Evolutionary conservation across 78 protist genomes (phyloP).

Genomic region (Bigelowiella natans): DNA sequence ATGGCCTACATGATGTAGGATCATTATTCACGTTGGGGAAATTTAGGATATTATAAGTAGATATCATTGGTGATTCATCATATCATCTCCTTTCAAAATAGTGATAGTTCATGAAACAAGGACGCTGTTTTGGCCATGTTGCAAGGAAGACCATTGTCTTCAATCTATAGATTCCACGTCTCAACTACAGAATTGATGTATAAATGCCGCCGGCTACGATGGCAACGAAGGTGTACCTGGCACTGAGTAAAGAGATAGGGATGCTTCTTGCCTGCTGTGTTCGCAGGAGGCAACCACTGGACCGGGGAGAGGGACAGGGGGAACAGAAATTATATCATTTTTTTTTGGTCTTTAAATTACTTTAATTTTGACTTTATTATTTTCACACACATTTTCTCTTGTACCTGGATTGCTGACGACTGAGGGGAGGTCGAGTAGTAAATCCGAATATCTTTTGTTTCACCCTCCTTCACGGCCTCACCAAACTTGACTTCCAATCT

Average conservation of each 20-base stretch:
- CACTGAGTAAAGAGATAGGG: conserved; percentile 40
- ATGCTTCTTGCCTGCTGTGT: conserved; percentile 33
- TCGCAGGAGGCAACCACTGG: conserved; percentile 22
- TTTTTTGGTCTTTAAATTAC: not conserved
- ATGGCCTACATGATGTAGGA: conserved; percentile 29
- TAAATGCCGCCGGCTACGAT: too few relatives aligned
- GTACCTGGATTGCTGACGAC: not conserved
- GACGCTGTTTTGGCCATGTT: too few relatives aligned
- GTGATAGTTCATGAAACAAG: too few relatives aligned
- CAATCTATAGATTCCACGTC: too few relatives aligned
- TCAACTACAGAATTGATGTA: too few relatives aligned
- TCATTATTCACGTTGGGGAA: too few relatives aligned
- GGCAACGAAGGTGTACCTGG: conserved; percentile 13
- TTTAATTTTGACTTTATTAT: not conserved
- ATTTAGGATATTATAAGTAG: too few relatives aligned
- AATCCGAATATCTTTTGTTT: not conserved
- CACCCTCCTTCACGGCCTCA: not conserved
- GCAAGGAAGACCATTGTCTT: too few relatives aligned
- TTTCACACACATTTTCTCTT: not conserved
- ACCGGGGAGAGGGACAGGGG: not conserved
- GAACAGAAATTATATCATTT: not conserved
- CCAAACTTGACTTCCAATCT: not conserved
- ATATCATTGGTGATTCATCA: too few relatives aligned
- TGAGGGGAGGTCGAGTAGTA: not conserved
- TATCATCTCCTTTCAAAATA: too few relatives aligned